Conservation (phyloP, 2,329 filamentous ascomycete species). For the Phaeosphaeriaceae sp. region DNA sequence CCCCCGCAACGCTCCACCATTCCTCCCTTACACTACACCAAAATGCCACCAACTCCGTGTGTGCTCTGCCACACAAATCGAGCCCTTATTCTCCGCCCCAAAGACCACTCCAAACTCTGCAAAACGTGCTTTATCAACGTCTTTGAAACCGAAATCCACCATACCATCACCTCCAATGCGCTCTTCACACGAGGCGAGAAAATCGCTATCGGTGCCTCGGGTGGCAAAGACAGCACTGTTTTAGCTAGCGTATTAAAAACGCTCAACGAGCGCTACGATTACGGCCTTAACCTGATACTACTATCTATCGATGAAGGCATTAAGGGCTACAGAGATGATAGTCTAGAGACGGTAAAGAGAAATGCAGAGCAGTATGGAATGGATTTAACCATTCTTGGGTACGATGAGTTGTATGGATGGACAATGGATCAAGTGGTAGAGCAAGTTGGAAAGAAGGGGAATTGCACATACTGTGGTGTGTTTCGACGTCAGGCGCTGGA, state of each 20-base stretch:
- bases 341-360: constrained; percentile 92
- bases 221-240: constrained; percentile 97
- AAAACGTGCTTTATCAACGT: constrained; percentile 83
- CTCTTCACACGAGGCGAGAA: constrained; percentile 84
- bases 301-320: constrained; percentile 97
- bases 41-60: constrained; percentile 80
- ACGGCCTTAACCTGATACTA: constrained; percentile 83
- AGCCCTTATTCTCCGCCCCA: constrained; percentile 89
- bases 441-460: constrained; percentile 95
- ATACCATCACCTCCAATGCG: constrained; percentile 82
- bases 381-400: constrained; percentile 89
- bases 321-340: constrained; percentile 95
- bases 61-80: constrained; percentile 76
- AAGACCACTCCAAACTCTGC: constrained; percentile 94
- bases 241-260: constrained; percentile 94
- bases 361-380: constrained; percentile 92
- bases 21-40: constrained; percentile 9
- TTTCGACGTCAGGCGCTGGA: constrained; percentile 94
- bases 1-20: constrained; percentile 6
- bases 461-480: constrained; percentile 98
- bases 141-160: constrained; percentile 93
- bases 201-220: constrained; percentile 93
- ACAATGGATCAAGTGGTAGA: constrained; percentile 99
- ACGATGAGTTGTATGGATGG: constrained; percentile 95
- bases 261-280: constrained; percentile 86